A percentile compares a stretch with the other conserved stretches of the same genome.
phyloP scores from a whole-genome alignment of 1,284 basidiomycete genomes.

The Pseudozyma thailandica region DNA sequence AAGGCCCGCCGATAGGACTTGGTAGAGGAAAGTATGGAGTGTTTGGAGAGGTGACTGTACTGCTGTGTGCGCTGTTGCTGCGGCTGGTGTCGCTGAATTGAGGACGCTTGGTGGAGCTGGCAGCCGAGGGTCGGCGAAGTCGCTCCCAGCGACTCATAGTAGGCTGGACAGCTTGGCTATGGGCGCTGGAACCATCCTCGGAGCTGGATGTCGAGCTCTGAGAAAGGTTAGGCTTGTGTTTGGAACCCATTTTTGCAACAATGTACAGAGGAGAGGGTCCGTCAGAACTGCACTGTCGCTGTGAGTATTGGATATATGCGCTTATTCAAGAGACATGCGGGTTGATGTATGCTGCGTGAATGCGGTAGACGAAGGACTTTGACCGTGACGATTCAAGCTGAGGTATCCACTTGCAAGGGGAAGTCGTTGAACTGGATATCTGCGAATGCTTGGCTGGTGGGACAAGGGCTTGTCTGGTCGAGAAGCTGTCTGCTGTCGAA shows the following conservation, averaged over 20 bases:
- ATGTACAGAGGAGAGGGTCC: background rate
- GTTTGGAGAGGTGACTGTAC: constrained; percentile 32
- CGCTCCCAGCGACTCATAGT: constrained; percentile 43
- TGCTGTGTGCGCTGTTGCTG: constrained; percentile 27
- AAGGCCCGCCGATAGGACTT: constrained; percentile 17
- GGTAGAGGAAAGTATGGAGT: constrained; percentile 24
- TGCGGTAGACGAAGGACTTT: background rate
- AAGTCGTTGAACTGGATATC: too few relatives aligned
- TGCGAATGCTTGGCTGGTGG: too few relatives aligned
- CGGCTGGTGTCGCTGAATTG: constrained; percentile 33
- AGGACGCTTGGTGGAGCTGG: constrained; percentile 43
- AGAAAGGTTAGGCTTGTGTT: constrained; percentile 37
- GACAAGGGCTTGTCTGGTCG: too few relatives aligned
- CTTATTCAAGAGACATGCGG: constrained; percentile 12
- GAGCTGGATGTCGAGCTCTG: constrained; percentile 42
- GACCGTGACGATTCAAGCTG: too few relatives aligned
- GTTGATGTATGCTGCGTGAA: too few relatives aligned
- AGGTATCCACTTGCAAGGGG: too few relatives aligned
- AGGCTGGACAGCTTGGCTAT: constrained; percentile 10
- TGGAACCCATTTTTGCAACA: constrained; percentile 20
- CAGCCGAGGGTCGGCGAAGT: constrained; percentile 38
- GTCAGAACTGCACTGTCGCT: constrained; percentile 8
- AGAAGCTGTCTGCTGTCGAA: too few relatives aligned
- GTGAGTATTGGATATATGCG: constrained; percentile 22
- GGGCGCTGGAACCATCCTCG: constrained; percentile 33